A percentile compares a stretch with the other conserved stretches of the same genome.
These are phyloP conservation scores for Capsella bursapastoris DNA, from an alignment of 345 rosid genomes.

Conservation along the genomic window DNA sequence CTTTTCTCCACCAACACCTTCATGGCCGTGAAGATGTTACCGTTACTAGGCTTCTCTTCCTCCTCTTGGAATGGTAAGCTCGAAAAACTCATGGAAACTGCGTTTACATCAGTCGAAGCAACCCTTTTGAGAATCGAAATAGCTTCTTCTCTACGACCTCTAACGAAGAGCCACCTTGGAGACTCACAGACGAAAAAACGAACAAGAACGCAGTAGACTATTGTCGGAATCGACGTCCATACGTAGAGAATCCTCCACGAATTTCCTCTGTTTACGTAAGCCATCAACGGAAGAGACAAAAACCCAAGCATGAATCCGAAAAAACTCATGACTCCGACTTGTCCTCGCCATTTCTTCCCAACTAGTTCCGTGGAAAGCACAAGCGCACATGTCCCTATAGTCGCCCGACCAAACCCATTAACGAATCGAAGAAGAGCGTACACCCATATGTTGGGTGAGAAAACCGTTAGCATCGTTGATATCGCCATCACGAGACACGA, in stretches of 20 bases:
- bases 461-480: constrained; percentile 46
- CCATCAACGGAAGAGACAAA: constrained; percentile 53
- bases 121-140: constrained; percentile 53
- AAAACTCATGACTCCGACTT: constrained; percentile 52
- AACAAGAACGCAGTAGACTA: constrained; percentile 43
- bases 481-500: constrained; percentile 54
- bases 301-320: constrained; percentile 54
- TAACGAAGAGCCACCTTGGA: constrained; percentile 62
- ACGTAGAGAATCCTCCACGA: constrained; percentile 56
- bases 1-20: constrained; percentile 49
- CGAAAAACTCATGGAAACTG: constrained; percentile 45
- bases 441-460: constrained; percentile 54
- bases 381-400: constrained; percentile 56
- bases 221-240: constrained; percentile 57
- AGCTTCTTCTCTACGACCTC: constrained; percentile 62
- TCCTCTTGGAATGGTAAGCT: constrained; percentile 43
- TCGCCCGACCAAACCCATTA: constrained; percentile 55
- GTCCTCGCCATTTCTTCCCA: constrained; percentile 57
- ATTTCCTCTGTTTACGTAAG: constrained; percentile 48
- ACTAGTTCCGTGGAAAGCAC: constrained; percentile 58
- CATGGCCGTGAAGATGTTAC: constrained; percentile 53
- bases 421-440: constrained; percentile 52
- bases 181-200: constrained; percentile 54
- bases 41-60: constrained; percentile 35
- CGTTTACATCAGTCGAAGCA: constrained; percentile 33